Base-by-base conservation (phyloP, 148 eudicot species). In the Persicaria maculosa region DNA sequence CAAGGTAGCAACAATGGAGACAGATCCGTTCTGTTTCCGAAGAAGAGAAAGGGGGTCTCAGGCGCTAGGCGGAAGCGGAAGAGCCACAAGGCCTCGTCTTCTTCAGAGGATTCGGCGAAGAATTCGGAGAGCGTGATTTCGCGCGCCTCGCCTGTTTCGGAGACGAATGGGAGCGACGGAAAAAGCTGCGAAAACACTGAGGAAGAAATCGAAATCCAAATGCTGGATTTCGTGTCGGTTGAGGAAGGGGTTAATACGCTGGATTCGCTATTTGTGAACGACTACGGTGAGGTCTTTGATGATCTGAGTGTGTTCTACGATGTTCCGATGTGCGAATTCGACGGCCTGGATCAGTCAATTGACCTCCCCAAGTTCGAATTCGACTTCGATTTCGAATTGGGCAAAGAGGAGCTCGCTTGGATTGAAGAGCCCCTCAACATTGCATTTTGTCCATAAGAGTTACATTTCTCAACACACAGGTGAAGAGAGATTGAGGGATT, bases 291-390 rank as follows among this genome's bases (percentile, higher is more conserved):
- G 15, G 45, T 85, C 1, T 74, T 90, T 10, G 80, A 76, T 4
- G 89, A 82, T 4, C 77, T 84, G 31, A 72, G 77, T 46, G 75
- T 17, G 46, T 79, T 78, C 15, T 67, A 83, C 2, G 91, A 87
- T 22, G 40, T 90, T 7, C 75, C 79, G 4, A 44, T 87, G 5
- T 61, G 76, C 1, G 91, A 80, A 9, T 80, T 81, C 4, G 87
- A 83, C 11, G 48, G 10, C 6, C 47, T 68, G 20, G 25, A 68
- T 46, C 10, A 79, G 47, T n/a, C 78, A 31, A 11, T 71, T 53
- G 90, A 79, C 31, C 88, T 91, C 73, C 92, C 91, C 15, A 87
- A 86, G 73, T 85, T 87, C 43, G 90, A 91, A 75, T 86, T 90
- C 40, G 88, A 86, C 73, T 85, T 87, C 43, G 90, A 91, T 76